These are phyloP conservation scores for Ramaria sp. DNA, from an alignment of 768 basidiomycete genomes.

Conservation along the genomic window DNA sequence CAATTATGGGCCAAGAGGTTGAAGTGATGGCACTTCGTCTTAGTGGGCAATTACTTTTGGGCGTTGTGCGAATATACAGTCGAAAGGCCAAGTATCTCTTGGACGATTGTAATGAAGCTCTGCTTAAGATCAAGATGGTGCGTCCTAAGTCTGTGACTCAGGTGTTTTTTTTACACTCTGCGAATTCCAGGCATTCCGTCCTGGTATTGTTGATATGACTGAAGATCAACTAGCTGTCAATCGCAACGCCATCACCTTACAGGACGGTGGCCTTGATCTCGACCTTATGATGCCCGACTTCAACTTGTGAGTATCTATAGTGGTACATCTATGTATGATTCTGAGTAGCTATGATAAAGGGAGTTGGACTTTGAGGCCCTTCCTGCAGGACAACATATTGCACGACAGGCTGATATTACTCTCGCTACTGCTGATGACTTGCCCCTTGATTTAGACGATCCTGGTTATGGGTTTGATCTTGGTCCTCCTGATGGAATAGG, in stretches of 20 bases:
- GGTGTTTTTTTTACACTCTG: background rate
- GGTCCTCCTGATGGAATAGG: constrained; percentile 76
- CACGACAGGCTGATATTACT: constrained; percentile 80
- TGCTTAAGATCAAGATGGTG: constrained; percentile 93
- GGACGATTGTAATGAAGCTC: constrained; percentile 95
- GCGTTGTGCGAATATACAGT: constrained; percentile 95
- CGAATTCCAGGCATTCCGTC: constrained; percentile 69
- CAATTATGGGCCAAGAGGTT: constrained; percentile 89
- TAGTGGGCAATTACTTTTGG: constrained; percentile 93
- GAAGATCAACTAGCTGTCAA: constrained; percentile 86
- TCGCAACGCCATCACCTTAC: constrained; percentile 81
- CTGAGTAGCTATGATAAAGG: constrained; percentile 32
- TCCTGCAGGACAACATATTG: constrained; percentile 69
- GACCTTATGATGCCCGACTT: constrained; percentile 78
- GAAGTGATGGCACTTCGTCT: constrained; percentile 90
- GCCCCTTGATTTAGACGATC: constrained; percentile 48
- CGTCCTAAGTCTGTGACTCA: constrained; percentile 1
- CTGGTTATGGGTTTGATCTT: constrained; percentile 61
- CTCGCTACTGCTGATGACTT: constrained; percentile 66
- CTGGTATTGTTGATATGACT: constrained; percentile 91
- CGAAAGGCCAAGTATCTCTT: constrained; percentile 95
- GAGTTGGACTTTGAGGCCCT: constrained; percentile 68
- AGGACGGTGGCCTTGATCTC: constrained; percentile 47
- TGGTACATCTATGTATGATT: constrained; percentile 12
- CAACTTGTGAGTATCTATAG: constrained; percentile 49